These are phyloP conservation scores for Botrytis elliptica DNA, from an alignment of 2,329 filamentous ascomycete species.

Conservation along the genomic window DNA sequence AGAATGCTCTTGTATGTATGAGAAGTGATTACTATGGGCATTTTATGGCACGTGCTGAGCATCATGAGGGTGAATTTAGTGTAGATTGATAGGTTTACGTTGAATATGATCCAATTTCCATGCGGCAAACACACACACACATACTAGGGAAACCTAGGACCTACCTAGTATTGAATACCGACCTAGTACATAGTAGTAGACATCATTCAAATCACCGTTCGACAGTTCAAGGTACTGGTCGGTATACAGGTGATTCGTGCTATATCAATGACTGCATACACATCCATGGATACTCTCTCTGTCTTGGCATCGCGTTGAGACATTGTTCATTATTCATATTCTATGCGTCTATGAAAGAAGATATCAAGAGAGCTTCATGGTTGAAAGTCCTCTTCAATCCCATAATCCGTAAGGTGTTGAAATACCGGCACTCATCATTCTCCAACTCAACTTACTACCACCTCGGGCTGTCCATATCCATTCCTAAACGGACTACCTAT, in stretches of 20 bases:
- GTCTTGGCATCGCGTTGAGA: background rate
- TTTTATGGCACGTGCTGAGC: background rate
- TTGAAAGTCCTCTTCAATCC: background rate
- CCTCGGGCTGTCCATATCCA: too few species aligned
- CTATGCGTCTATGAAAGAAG: too few species aligned
- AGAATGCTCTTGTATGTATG: background rate
- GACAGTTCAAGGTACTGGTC: background rate
- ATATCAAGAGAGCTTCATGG: background rate
- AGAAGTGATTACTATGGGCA: background rate
- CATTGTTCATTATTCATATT: background rate
- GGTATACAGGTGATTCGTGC: background rate
- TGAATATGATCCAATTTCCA: background rate
- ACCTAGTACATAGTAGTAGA: background rate
- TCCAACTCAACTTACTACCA: too few species aligned
- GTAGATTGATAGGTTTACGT: background rate
- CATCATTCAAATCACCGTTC: background rate
- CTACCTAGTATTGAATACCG: background rate
- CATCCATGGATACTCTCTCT: background rate
- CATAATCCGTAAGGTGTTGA: background rate
- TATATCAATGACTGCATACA: background rate
- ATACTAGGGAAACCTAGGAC: background rate
- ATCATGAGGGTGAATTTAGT: background rate
- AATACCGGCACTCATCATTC: too few species aligned
- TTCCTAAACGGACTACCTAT: background rate
- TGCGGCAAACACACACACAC: background rate